Evolutionary conservation across 2,329 filamentous ascomycete genomes (phyloP).

Genomic region (Domatiomyces globalis): DNA sequence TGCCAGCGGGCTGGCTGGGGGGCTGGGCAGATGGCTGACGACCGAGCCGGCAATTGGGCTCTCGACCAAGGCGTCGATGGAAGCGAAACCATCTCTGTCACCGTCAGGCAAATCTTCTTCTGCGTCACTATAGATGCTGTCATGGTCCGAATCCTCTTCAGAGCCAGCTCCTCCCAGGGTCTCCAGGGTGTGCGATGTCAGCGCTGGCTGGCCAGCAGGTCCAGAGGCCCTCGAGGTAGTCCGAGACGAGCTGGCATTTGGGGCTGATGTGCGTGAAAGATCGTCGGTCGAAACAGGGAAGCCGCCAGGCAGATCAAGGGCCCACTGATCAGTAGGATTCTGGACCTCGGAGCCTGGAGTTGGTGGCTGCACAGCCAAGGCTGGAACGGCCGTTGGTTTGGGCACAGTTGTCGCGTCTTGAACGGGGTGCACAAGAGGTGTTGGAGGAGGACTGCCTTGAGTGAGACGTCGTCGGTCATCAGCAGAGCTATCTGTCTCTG

Average conservation of each 20-base stretch:
- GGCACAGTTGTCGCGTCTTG: neutral
- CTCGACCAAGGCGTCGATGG: slow-evolving; percentile 36
- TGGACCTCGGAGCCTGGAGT: slow-evolving; percentile 32
- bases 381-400: slow-evolving; percentile 22
- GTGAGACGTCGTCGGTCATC: neutral
- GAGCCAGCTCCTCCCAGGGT: neutral
- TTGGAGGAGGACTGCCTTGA: no score
- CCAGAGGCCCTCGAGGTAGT: neutral
- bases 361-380: slow-evolving; percentile 33
- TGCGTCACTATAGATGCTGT: slow-evolving; percentile 34
- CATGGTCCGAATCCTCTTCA: slow-evolving; percentile 17
- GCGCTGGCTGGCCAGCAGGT: neutral
- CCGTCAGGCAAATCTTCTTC: slow-evolving; percentile 21
- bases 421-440: neutral
- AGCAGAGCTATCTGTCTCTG: slow-evolving; percentile 21
- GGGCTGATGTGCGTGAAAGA: neutral
- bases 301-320: slow-evolving; percentile 43
- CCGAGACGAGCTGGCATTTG: no score
- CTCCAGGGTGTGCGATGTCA: neutral
- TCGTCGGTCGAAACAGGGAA: slow-evolving; percentile 33
- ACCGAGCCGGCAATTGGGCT: slow-evolving; percentile 17
- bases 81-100: slow-evolving; percentile 33
- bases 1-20: slow-evolving; percentile 14
- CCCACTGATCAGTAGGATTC: slow-evolving; percentile 18
- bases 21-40: slow-evolving; percentile 1